Base-by-base conservation (phyloP, 768 basidiomycete genomes). In the Pholiota molesta region DNA sequence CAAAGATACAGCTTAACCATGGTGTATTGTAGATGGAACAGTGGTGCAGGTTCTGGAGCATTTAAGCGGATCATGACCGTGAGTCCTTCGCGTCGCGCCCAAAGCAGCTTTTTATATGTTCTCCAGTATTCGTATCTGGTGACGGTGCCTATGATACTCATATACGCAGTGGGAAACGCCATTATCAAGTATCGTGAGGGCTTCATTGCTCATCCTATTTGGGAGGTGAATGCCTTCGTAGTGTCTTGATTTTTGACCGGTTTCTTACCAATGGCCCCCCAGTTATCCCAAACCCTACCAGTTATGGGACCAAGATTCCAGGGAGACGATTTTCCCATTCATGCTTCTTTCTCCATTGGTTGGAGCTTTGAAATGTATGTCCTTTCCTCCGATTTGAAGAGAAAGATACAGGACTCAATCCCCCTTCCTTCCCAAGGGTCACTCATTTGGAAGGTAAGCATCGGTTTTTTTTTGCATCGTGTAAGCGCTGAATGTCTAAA, bases 1-100 rank as follows among this genome's bases (percentile, higher is more conserved):
- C 7, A 14, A 17, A 45, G 31, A 16, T 8, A 19, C n/a, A 17
- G 31, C 21, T 44, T 31, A 17, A 9, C 35, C 26, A 39, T 61
- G 16, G 62, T 31, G 29, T n/a, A n/a, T 37, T 57, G 26, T 62
- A 91, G 90, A 71, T 92, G 90, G 89, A 84, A 87, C 67, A 83
- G 81, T 29, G 89, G 87, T 1, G 81, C 83, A 2, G 73, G 85
- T 61, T 82, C 86, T 16, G 90, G 90, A n/a, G 83, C 89, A 3
- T 94, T 94, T 77, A 94, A 92, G 73, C 85, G 93, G 28, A 69
- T 94, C 70, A 94, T 94, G 92, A 94, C 90, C 39, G 91, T 92
- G 62, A 59, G 85, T 72, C 23, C 29, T 17, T 5, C 31, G 29
- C 44, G 55, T 13, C 23, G 4, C 52, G 13, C 29, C 3, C 28